Evolutionary conservation across 2,329 filamentous ascomycete genomes (phyloP), one percentile per base, ranked within the genome.

Genomic region (Aspergillus sp.): DNA sequence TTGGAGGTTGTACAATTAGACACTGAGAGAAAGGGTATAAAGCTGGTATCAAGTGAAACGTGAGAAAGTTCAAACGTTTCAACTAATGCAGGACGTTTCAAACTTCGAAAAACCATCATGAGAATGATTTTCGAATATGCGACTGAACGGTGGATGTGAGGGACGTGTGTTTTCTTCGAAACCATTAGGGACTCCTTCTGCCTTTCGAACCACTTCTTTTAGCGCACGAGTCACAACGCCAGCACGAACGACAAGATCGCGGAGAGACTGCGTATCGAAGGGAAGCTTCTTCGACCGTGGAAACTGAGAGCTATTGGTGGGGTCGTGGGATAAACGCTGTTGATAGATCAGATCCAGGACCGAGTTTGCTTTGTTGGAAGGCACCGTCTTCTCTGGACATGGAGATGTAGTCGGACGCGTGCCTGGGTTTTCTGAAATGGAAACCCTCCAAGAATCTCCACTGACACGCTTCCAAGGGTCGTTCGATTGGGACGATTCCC

Each of bases 241-340:
- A 15, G 79, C 78, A 42, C 79, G 76, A 26, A 76, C 67, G 24
- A 88, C 85, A 55, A 88, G 83, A 66, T 86, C 83, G 62, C 81
- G 80, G 13, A 88, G 77, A 43, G 85, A 87, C 24, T 83, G 83
- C 2, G 85, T 88, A 65, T 88, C 85, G 66, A 88, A 88, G 0
- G 84, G 83, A n/a, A 88, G 80, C 64, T 87, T 88, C 52, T 73
- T 72, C 17, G 72, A 64, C 38, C 71, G 64, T n/a, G 69, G 61
- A 32, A 64, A 34, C 4, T 69, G 63, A 9, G 67, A 55, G 9
- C 71, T 30, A 39, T 68, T 53, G 57, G 66, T 48, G 24, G 67
- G 61, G 52, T 67, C 66, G 26, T 71, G 63, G 30, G 71, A 63
- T 53, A 70, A 75, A 57, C 74, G 78, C 63, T 78, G 76, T 59